A percentile compares a stretch with the other conserved stretches of the same genome.
Conservation (phyloP, 1,284 basidiomycete species). For the Cryptococcus amylolentus region DNA sequence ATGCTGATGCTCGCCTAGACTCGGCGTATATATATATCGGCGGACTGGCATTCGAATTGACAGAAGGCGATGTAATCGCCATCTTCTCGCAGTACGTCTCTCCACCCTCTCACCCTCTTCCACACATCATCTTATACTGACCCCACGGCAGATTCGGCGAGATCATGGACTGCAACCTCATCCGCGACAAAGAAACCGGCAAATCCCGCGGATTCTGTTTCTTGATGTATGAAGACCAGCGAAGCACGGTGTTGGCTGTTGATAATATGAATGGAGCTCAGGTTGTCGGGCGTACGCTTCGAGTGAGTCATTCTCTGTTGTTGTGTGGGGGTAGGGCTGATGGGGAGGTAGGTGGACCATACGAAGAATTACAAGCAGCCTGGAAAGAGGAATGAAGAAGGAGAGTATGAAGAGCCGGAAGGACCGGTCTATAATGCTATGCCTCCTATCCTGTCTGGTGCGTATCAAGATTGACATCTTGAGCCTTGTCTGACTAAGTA, state of each 20-base stretch:
- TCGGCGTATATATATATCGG: slow-evolving; percentile 94
- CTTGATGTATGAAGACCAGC: slow-evolving; percentile 98
- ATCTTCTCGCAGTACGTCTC: slow-evolving; percentile 89
- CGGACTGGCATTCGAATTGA: slow-evolving; percentile 77
- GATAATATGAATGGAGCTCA: slow-evolving; percentile 96
- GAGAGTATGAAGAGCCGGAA: slow-evolving; percentile 81
- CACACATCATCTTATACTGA: background rate
- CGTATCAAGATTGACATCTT: slow-evolving; percentile 22
- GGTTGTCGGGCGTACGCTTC: slow-evolving; percentile 77
- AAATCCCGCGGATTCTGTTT: slow-evolving; percentile 91
- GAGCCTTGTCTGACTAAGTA: background rate
- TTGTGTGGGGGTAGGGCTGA: background rate
- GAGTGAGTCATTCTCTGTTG: slow-evolving; percentile 52
- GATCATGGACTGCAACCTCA: slow-evolving; percentile 90
- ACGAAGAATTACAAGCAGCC: slow-evolving; percentile 90
- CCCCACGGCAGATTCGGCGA: slow-evolving; percentile 75
- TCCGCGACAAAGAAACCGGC: slow-evolving; percentile 84
- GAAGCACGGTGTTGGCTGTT: slow-evolving; percentile 91
- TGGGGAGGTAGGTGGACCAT: slow-evolving; percentile 66
- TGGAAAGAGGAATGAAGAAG: slow-evolving; percentile 73
- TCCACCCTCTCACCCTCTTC: background rate
- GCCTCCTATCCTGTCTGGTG: slow-evolving; percentile 67
- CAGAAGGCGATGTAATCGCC: slow-evolving; percentile 95
- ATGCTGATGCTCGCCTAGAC: slow-evolving; percentile 54
- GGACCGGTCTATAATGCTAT: slow-evolving; percentile 79